Evolutionary conservation across 257 asterid species (phyloP).

Genomic region (Jasminum sambac): DNA sequence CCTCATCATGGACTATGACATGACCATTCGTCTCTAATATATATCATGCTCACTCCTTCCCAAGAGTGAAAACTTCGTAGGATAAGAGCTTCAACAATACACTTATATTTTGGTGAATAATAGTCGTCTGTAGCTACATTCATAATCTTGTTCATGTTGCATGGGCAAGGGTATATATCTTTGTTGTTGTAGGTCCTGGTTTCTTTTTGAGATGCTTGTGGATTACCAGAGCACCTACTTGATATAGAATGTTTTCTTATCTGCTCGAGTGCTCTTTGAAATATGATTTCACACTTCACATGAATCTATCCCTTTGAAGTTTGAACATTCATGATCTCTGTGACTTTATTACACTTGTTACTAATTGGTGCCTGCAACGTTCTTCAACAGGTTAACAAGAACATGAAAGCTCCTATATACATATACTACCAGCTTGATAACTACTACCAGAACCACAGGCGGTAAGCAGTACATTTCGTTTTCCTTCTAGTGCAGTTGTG

Average conservation of each 20-base stretch:
- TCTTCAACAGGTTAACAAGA: slow-evolving; percentile 47
- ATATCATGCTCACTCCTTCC: not conserved
- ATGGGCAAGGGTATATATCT: not conserved
- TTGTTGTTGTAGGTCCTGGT: not conserved
- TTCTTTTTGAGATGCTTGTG: slow-evolving; percentile 9
- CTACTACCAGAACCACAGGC: slow-evolving; percentile 79
- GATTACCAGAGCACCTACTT: slow-evolving; percentile 3
- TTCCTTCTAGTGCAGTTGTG: slow-evolving; percentile 10
- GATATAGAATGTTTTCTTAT: not conserved
- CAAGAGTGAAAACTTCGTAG: not conserved
- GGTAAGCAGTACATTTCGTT: slow-evolving; percentile 38
- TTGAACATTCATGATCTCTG: not conserved
- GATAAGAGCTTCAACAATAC: not conserved
- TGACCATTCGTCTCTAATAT: not conserved
- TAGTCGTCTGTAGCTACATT: not conserved
- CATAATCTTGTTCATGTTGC: not conserved
- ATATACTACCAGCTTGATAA: slow-evolving; percentile 81
- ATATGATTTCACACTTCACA: not conserved
- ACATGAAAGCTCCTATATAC: slow-evolving; percentile 73
- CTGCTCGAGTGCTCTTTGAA: slow-evolving; percentile 6
- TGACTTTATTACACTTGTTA: not conserved
- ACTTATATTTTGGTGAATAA: not conserved
- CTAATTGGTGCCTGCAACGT: slow-evolving; percentile 12
- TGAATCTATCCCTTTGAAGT: not conserved
- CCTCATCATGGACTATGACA: not conserved